Base-by-base conservation (phyloP, 441 rosid genomes). In the Euphorbia celastroides region DNA sequence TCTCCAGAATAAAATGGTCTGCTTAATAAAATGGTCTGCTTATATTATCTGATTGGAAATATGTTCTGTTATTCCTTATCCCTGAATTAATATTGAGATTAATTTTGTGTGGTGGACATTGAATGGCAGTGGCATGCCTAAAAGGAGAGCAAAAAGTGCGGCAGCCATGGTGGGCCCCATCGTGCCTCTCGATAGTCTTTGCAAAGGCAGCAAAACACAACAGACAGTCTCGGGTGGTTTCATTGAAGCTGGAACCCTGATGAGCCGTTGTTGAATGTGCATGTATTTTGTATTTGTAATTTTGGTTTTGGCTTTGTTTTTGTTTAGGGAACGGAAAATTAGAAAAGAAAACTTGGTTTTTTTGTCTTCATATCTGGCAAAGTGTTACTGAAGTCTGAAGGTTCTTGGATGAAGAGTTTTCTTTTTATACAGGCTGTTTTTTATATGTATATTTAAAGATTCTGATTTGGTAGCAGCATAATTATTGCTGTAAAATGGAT, bases 81-180 rank as follows among this genome's bases (percentile, higher is more conserved):
- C 20, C 6, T 19, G 26, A 57, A 57, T n/a, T 9, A 67, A 51
- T 57, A 34, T 38, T 22, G 57, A 57, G 17, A 61, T 44, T 20
- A 22, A 10, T 27, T 36, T 57, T 34, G 57, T 55, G 34, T 34
- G 23, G 9, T 75, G 75, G 72, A 73, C 51, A 36, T 44, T 23
- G 52, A 41, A 14, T 72, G n/a, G 28, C 83, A 92, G 97, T 94
- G 83, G 99, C 99, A 67, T 94, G 98, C 80, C 80, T 94, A 77
- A 92, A 94, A 78, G 99, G 99, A 34, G 99, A 94, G 67, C 99
- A 94, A 74, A 89, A 88, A 69, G 94, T 94, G 62, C 88, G 93
- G 67, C 79, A 93, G 61, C 99, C 98, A 57, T 92, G 99, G 98
- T 94, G 98, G 99, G 99, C 96, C 27, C 98, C 96, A 0, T 83